A percentile compares a stretch with the other conserved stretches of the same genome.
These are phyloP conservation scores for Podospora australis DNA, from an alignment of 495 filamentous ascomycete genomes.

Conservation along the genomic window DNA sequence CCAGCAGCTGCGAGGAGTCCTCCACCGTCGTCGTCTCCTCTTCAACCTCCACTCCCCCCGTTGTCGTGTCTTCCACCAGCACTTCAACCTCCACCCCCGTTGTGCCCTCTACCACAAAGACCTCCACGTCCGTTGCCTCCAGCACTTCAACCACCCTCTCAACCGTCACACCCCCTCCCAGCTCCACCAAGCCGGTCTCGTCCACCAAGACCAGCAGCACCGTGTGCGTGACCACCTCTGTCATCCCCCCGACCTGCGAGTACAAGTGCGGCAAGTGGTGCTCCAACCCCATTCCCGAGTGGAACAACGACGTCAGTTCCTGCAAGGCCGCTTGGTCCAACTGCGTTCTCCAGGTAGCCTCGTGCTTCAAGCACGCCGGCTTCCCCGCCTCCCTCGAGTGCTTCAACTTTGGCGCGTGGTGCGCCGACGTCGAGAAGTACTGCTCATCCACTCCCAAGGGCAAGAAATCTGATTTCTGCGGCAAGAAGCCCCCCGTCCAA, in stretches of 20 bases:
- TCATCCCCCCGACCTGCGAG: slow-evolving; percentile 40
- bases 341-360: slow-evolving; percentile 38
- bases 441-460: slow-evolving; percentile 25
- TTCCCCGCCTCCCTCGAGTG: slow-evolving; percentile 40
- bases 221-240: slow-evolving; percentile 34
- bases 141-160: slow-evolving; percentile 16
- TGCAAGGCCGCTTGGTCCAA: slow-evolving; percentile 32
- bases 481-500: slow-evolving; percentile 31
- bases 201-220: slow-evolving; percentile 32
- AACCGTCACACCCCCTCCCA: slow-evolving; percentile 8
- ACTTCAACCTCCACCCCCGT: slow-evolving; percentile 11
- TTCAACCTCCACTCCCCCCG: slow-evolving; percentile 15
- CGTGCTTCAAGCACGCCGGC: slow-evolving; percentile 43
- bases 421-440: slow-evolving; percentile 29
- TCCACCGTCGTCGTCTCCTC: slow-evolving; percentile 11
- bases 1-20: not conserved
- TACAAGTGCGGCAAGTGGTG: slow-evolving; percentile 48
- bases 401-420: slow-evolving; percentile 41
- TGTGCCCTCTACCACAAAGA: slow-evolving; percentile 14
- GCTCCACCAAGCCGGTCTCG: slow-evolving; percentile 14
- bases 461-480: slow-evolving; percentile 30
- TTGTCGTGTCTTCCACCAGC: slow-evolving; percentile 12
- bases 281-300: slow-evolving; percentile 40
- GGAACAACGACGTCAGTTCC: slow-evolving; percentile 23
- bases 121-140: slow-evolving; percentile 21